Base-by-base conservation (phyloP, 2,329 filamentous ascomycete species). In the Cordyceps militaris region DNA sequence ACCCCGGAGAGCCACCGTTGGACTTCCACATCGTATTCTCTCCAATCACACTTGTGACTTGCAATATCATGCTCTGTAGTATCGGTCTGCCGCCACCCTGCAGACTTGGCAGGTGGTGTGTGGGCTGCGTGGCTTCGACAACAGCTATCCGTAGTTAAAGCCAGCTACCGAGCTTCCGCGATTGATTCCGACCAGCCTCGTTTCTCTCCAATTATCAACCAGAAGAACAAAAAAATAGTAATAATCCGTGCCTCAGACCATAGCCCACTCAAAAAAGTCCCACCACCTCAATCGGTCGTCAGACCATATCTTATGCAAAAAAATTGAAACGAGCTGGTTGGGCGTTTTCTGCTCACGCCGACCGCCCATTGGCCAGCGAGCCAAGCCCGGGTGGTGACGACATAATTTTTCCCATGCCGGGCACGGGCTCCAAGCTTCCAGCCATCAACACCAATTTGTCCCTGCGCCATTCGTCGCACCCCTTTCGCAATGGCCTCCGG, bases 401-500 rank as follows among this genome's bases (percentile, higher is more conserved):
- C 46, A 50, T 42, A 49, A 50, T 57, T 57, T 57, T 43, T 42
- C 38, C 38, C 21, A 16, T 40, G 40, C 38, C 43, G 32, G 34
- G 40, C 28, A 56, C 21, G n/a, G n/a, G n/a, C n/a, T n/a, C 23
- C 36, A 43, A 38, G 42, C 52, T 38, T 47, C 34, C 49, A 26
- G 21, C 21, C 19, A 38, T 50, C 47, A 43, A 30, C 50, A 24
- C 13, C 48, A 53, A 42, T 36, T 32, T 23, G 30, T 21, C 14
- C 49, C 14, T 26, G 42, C 10, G 40, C 34, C 34, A 40, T 21
- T 42, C 36, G 52, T 19, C 21, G 14, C 16, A 16, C 21, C 34
- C 40, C 28, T 42, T 43, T 19, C 59, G 61, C 42, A 59, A 74
- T 74, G 73, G 63, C 70, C 13, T 59, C 57, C 30, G 58, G 64